phyloP scores from a whole-genome alignment of 2,329 filamentous ascomycete species.

The Phialemoniopsis sp. region DNA sequence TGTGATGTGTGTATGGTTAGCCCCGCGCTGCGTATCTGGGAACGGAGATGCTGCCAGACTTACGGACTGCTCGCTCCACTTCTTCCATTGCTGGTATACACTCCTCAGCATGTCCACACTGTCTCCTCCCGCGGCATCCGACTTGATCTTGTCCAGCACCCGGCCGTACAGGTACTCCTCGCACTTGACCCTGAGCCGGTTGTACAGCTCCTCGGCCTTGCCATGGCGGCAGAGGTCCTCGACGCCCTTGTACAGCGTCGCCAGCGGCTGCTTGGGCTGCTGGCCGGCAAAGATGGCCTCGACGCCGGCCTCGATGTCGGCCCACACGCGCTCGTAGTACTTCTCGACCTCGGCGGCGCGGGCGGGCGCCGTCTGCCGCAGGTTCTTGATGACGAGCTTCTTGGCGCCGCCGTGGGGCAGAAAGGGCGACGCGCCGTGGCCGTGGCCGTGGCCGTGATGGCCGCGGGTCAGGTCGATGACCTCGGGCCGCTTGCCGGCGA shows the following conservation, averaged over 20 bases:
- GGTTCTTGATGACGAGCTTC: constrained; percentile 91
- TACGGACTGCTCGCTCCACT: constrained; percentile 77
- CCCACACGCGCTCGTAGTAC: constrained; percentile 75
- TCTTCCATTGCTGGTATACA: constrained; percentile 60
- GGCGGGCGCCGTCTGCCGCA: constrained; percentile 54
- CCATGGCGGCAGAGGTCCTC: constrained; percentile 87
- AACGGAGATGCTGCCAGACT: constrained; percentile 17
- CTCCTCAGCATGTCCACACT: constrained; percentile 61
- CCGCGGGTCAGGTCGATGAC: constrained; percentile 40
- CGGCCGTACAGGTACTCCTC: constrained; percentile 61
- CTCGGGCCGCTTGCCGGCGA: constrained; percentile 28
- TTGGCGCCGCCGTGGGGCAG: constrained; percentile 74
- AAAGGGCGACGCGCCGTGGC: constrained; percentile 37
- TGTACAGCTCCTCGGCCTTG: constrained; percentile 63
- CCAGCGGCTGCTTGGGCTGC: constrained; percentile 68
- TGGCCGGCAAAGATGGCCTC: constrained; percentile 65
- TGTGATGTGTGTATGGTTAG: constrained; percentile 23
- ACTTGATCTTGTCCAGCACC: constrained; percentile 52
- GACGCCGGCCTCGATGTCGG: constrained; percentile 70
- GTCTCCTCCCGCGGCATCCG: constrained; percentile 42
- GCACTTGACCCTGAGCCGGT: constrained; percentile 61
- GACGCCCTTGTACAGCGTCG: constrained; percentile 83
- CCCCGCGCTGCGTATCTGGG: constrained; percentile 4
- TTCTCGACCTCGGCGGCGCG: constrained; percentile 58
- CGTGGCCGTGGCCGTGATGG: neutral